phyloP scores from a whole-genome alignment of 306 rosid genomes.

The Carpinus viminea region DNA sequence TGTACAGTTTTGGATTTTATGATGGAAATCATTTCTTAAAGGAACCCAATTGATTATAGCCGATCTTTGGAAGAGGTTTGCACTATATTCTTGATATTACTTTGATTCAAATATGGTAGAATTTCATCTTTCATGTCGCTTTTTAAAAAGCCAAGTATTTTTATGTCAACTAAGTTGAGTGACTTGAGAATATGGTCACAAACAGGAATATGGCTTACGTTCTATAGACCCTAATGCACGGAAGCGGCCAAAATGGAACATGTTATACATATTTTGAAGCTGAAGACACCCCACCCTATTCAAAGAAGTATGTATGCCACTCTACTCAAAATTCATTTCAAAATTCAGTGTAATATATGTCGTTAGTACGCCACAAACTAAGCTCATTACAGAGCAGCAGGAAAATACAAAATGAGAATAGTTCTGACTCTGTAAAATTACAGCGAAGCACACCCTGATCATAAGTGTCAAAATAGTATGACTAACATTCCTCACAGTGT shows the following conservation, averaged over 20 bases:
- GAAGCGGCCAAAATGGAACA: conserved; percentile 87
- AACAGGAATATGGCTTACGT: conserved; percentile 75
- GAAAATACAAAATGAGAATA: no score
- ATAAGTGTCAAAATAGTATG: no score
- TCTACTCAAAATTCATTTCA: conserved; percentile 25
- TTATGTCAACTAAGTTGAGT: conserved; percentile 82
- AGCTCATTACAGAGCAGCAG: no score
- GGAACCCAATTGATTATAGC: conserved; percentile 81
- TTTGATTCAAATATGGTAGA: background rate
- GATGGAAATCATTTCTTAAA: conserved; percentile 76
- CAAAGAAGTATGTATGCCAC: conserved; percentile 60
- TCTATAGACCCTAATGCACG: conserved; percentile 80
- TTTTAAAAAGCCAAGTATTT: conserved; percentile 23
- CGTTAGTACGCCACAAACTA: no score
- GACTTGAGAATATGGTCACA: conserved; percentile 88
- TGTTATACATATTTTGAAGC: conserved; percentile 92
- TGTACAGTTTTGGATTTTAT: no score
- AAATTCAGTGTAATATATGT: background rate
- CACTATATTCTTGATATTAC: conserved; percentile 8
- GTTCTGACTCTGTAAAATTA: no score
- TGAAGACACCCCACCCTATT: conserved; percentile 55
- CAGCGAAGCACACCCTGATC: no score
- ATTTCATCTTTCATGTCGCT: conserved; percentile 13
- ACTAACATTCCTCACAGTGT: no score
- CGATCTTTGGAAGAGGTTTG: conserved; percentile 80